A percentile compares a stretch with the other conserved stretches of the same genome.
Evolutionary conservation across 164 flowering plant genomes (phyloP).

Genomic region (Stephania japonica): DNA sequence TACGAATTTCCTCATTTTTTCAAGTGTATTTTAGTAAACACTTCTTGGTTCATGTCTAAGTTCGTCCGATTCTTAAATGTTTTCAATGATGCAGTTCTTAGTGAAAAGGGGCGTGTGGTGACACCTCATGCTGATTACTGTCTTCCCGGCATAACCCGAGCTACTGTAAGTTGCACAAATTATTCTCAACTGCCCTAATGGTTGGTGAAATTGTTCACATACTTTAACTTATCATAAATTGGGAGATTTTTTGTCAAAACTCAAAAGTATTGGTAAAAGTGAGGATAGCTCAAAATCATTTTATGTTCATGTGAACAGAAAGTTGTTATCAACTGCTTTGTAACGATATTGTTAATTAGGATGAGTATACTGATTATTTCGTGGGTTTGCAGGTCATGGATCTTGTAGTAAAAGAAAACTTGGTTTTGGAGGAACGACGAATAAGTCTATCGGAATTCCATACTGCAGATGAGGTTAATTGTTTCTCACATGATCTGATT

Average conservation of each 20-base stretch:
- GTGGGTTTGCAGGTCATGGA: conserved; percentile 78
- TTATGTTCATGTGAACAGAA: background rate
- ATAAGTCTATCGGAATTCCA: conserved; percentile 96
- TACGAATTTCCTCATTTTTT: background rate
- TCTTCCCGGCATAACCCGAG: conserved; percentile 91
- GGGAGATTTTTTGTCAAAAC: background rate
- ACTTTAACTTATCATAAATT: background rate
- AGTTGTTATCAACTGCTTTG: too few relatives aligned
- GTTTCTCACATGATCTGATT: conserved; percentile 3
- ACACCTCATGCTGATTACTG: conserved; percentile 98
- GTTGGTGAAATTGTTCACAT: background rate
- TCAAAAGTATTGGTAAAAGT: background rate
- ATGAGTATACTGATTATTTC: conserved; percentile 7
- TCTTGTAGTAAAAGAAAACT: conserved; percentile 69
- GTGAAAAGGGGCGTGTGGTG: conserved; percentile 87
- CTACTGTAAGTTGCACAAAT: conserved; percentile 60
- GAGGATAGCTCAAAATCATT: background rate
- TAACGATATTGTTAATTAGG: conserved; percentile 2
- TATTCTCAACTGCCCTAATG: background rate
- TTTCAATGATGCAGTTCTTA: conserved; percentile 56
- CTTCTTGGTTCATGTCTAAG: background rate
- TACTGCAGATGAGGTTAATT: conserved; percentile 88
- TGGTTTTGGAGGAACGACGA: conserved; percentile 69
- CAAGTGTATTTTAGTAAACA: background rate
- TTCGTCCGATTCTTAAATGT: background rate